Evolutionary conservation across 202 grass and related monocot species (phyloP).

Genomic region (Eragrostis tef): DNA sequence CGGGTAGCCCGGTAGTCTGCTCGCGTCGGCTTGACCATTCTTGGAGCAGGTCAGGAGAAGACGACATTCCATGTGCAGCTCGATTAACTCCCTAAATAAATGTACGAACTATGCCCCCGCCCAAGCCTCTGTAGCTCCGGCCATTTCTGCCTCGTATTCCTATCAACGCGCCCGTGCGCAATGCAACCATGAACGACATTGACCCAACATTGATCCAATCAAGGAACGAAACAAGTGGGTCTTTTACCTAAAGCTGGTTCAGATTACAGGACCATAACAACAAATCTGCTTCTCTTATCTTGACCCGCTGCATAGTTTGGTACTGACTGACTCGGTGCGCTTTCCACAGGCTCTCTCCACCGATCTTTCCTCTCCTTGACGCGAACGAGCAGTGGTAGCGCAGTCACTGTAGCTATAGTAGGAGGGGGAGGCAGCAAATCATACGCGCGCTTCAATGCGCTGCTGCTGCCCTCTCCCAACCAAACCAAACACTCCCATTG

Average conservation of each 20-base stretch:
- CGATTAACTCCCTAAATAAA: constrained; percentile 34
- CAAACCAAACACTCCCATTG: constrained; percentile 15
- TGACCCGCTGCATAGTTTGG: constrained; percentile 12
- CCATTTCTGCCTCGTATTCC: background rate
- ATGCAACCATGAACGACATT: background rate
- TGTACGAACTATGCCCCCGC: background rate
- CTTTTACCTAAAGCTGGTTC: background rate
- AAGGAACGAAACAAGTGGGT: background rate
- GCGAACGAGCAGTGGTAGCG: background rate
- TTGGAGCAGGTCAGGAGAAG: background rate
- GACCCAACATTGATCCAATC: background rate
- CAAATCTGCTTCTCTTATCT: background rate
- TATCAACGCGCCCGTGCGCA: constrained; percentile 13
- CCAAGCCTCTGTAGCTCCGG: background rate
- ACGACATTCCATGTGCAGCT: constrained; percentile 58
- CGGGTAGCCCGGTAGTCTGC: background rate
- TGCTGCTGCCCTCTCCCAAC: constrained; percentile 23
- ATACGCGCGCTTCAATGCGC: constrained; percentile 42
- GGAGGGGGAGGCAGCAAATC: constrained; percentile 36
- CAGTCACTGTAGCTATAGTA: background rate
- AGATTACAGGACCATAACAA: background rate
- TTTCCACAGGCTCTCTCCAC: background rate
- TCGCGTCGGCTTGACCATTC: constrained; percentile 31
- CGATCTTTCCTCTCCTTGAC: constrained; percentile 8
- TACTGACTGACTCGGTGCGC: background rate